Evolutionary conservation across 495 filamentous ascomycete species (phyloP), one percentile per base, ranked within the genome.

Genomic region (Baudoinia panamericana): DNA sequence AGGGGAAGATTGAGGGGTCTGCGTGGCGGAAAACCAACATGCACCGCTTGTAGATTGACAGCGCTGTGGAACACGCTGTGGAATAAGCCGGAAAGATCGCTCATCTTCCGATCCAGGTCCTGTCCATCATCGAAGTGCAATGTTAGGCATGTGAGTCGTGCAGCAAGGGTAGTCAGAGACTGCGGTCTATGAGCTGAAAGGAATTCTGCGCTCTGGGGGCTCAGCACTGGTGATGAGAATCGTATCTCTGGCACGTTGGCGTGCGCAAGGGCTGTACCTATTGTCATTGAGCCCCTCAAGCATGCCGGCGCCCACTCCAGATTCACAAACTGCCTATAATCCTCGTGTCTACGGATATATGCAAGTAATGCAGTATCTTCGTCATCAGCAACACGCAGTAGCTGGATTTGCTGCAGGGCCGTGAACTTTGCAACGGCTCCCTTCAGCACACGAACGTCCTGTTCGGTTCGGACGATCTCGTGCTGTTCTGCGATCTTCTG

Each of bases 181-280:
- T 54, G 52, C 4, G 66, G 61, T 1, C 68, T 65, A 5, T 62
- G 58, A 15, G 61, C 52, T 8, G 70, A 61, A 4, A 78, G 60
- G 22, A 62, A 58, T 0, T 72, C 51, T 11, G 71, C 69, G 43
- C 70, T 71, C 41, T 71, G 68, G 0, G 75, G 73, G 51, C 72
- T 74, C 51, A 81, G 66, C 53, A 78, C 76, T 4, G 77, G 78
- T 8, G 67, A 72, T 1, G 72, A 72, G 49, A 82, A 79, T 16
- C 70, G 65, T 26, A 70, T 62, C 26, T 67, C 67, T n/a, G 61
- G 64, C 24, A 72, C 75, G 30, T 65, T 55, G 2, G 73, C 71
- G 11, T 64, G 55, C 24, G 75, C 53, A 5, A 82, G 60, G 8
- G 78, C 74, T 15, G 66, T 55, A 4, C 68, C 68, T 9, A 84